Evolutionary conservation across 1,139 yeast species (phyloP).

Genomic region (Blastobotrys persicus): DNA sequence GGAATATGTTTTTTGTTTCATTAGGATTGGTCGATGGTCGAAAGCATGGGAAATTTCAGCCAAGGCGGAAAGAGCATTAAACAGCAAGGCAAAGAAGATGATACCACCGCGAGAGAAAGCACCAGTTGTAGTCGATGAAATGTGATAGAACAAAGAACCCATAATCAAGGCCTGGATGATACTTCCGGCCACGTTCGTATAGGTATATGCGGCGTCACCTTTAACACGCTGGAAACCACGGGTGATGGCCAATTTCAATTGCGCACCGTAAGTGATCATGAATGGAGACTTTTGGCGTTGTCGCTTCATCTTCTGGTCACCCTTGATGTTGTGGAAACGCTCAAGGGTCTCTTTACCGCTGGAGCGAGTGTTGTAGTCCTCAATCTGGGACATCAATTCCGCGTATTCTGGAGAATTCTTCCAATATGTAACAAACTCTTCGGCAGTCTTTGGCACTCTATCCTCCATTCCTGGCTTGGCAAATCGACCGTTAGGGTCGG

Average conservation of each 20-base stretch:
- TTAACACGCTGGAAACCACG: slow-evolving; percentile 56
- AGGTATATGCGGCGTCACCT: slow-evolving; percentile 54
- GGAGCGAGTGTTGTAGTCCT: slow-evolving; percentile 41
- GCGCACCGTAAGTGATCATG: slow-evolving; percentile 47
- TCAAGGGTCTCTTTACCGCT: slow-evolving; percentile 44
- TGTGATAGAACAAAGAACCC: slow-evolving; percentile 55
- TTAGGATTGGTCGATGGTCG: slow-evolving; percentile 57
- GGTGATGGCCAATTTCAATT: slow-evolving; percentile 43
- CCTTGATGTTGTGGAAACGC: slow-evolving; percentile 41
- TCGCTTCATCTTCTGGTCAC: slow-evolving; percentile 46
- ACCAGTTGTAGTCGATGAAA: slow-evolving; percentile 48
- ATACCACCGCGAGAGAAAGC: slow-evolving; percentile 58
- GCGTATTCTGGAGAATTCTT: slow-evolving; percentile 49
- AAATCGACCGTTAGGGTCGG: slow-evolving; percentile 53
- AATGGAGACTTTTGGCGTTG: slow-evolving; percentile 47
- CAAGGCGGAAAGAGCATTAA: slow-evolving; percentile 55
- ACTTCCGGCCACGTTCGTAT: slow-evolving; percentile 50
- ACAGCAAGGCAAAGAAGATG: slow-evolving; percentile 55
- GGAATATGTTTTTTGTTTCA: slow-evolving; percentile 61
- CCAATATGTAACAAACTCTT: slow-evolving; percentile 59
- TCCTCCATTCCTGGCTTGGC: slow-evolving; percentile 47
- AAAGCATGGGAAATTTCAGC: slow-evolving; percentile 58
- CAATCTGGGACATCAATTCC: slow-evolving; percentile 42
- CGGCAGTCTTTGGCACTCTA: slow-evolving; percentile 55
- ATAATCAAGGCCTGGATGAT: slow-evolving; percentile 53